A percentile compares a stretch with the other conserved stretches of the same genome.
Evolutionary conservation across 805 yeast genomes (phyloP).

Genomic region (Scheffersomyces amazonensis): DNA sequence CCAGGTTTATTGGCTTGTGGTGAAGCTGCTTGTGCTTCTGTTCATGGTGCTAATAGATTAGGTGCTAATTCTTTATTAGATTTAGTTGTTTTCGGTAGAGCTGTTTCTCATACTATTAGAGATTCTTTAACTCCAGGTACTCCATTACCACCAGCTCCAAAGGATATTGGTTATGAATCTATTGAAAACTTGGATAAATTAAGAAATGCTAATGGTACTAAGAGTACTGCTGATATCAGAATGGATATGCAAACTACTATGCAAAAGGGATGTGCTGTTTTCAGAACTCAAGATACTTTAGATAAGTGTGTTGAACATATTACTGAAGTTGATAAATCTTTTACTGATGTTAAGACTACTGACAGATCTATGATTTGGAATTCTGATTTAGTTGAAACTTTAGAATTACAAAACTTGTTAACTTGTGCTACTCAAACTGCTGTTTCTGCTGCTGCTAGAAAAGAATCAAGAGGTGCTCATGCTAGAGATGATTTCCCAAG

Average conservation of each 20-base stretch:
- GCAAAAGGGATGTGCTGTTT: conserved; percentile 97
- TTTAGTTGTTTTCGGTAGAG: conserved; percentile 97
- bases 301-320: conserved; percentile 88
- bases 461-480: conserved; percentile 98
- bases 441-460: conserved; percentile 87
- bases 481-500: conserved; percentile 97
- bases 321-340: conserved; percentile 68
- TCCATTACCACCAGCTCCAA: conserved; percentile 79
- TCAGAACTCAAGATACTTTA: conserved; percentile 88
- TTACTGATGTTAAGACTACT: conserved; percentile 75
- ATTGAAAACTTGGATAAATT: conserved; percentile 85
- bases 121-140: conserved; percentile 84
- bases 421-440: conserved; percentile 98
- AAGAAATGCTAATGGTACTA: conserved; percentile 82
- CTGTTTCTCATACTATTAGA: conserved; percentile 88
- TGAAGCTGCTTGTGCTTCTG: conserved; percentile 99
- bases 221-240: conserved; percentile 85
- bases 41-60: conserved; percentile 98
- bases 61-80: conserved; percentile 98
- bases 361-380: conserved; percentile 99
- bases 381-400: conserved; percentile 92
- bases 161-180: conserved; percentile 85
- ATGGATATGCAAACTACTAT: conserved; percentile 89
- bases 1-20: conserved; percentile 97
- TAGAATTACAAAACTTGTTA: conserved; percentile 92